phyloP scores from a whole-genome alignment of 768 basidiomycete species.

The Mycena amicta region DNA sequence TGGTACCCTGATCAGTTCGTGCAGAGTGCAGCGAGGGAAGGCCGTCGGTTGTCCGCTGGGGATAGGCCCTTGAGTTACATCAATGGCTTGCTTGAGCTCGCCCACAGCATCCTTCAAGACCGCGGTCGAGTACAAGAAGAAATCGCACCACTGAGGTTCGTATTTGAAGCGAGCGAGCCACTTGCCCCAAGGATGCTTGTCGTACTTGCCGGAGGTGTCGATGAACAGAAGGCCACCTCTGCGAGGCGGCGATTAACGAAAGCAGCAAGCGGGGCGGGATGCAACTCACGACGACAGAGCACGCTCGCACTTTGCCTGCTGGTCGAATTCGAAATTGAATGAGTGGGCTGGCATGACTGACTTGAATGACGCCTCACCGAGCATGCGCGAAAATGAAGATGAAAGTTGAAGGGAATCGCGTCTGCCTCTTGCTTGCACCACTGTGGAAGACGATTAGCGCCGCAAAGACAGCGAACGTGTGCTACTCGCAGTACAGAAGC shows the following conservation, averaged over 20 bases:
- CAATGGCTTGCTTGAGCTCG: not conserved
- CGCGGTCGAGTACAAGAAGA: not conserved
- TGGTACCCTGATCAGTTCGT: not conserved
- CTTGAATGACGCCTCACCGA: not conserved
- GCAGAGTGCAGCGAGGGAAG: not conserved
- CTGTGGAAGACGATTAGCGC: not conserved
- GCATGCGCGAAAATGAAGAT: not conserved
- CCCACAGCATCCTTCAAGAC: not conserved
- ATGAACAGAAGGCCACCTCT: not conserved
- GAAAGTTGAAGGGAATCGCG: not conserved
- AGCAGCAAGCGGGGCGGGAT: not conserved
- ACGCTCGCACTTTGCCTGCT: not conserved
- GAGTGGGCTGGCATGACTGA: not conserved
- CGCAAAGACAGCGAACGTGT: not conserved
- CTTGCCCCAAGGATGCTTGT: not conserved
- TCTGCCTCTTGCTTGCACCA: not conserved
- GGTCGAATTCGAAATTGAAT: not conserved
- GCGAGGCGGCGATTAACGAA: not conserved
- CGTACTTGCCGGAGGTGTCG: not conserved
- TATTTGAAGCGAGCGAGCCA: not conserved
- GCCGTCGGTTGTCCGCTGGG: not conserved
- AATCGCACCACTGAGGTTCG: not conserved
- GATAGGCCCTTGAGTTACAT: not conserved
- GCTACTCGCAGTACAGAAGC: not conserved
- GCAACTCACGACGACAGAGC: not conserved